phyloP scores from a whole-genome alignment of 176 grass and related monocot species.

The Chloris gayana region DNA sequence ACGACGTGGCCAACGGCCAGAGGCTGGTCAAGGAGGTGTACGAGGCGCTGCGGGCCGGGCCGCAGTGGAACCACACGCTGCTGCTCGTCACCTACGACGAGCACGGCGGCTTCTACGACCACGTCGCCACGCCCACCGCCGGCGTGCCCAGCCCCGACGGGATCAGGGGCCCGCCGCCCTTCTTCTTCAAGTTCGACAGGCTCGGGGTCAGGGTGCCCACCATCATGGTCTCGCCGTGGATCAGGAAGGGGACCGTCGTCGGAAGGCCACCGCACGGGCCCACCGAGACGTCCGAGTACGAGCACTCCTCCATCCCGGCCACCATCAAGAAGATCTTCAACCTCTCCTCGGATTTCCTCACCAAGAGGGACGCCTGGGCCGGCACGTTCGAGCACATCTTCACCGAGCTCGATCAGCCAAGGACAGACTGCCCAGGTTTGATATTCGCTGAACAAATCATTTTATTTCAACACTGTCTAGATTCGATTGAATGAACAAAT shows the following conservation, averaged over 20 bases:
- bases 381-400: slow-evolving; percentile 85
- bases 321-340: slow-evolving; percentile 87
- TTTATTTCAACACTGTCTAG: no score
- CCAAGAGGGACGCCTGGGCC: slow-evolving; percentile 86
- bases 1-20: slow-evolving; percentile 90
- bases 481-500: background rate
- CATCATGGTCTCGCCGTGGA: slow-evolving; percentile 89
- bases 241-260: slow-evolving; percentile 78
- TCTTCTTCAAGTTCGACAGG: slow-evolving; percentile 83
- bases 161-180: slow-evolving; percentile 57
- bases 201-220: slow-evolving; percentile 85
- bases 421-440: slow-evolving; percentile 78
- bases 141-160: slow-evolving; percentile 92
- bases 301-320: slow-evolving; percentile 96
- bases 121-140: slow-evolving; percentile 69
- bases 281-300: slow-evolving; percentile 65
- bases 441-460: background rate
- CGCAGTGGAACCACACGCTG: slow-evolving; percentile 85
- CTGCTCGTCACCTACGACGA: slow-evolving; percentile 87
- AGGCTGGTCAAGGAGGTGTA: slow-evolving; percentile 90
- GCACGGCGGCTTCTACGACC: slow-evolving; percentile 93
- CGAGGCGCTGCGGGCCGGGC: slow-evolving; percentile 67
- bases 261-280: slow-evolving; percentile 46
- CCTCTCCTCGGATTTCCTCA: slow-evolving; percentile 76
- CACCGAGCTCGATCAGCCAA: slow-evolving; percentile 56